phyloP scores from a whole-genome alignment of 1,139 yeast genomes.

The Sugiyamaella sp. region DNA sequence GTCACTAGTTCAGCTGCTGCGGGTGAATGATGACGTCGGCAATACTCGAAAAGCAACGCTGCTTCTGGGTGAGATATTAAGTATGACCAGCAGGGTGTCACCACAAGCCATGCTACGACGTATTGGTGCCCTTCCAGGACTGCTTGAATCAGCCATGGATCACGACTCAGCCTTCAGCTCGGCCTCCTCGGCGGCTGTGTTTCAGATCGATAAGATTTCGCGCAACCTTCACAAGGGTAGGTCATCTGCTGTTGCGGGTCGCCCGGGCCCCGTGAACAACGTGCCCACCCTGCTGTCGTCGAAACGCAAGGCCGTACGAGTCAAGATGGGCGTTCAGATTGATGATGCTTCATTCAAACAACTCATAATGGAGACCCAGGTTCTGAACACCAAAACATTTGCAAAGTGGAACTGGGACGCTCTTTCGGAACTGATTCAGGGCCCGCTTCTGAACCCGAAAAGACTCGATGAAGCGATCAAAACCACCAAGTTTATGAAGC shows the following conservation, averaged over 20 bases:
- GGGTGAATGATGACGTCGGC: constrained; percentile 50
- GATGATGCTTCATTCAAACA: constrained; percentile 74
- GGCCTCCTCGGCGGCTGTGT: constrained; percentile 41
- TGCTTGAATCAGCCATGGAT: constrained; percentile 40
- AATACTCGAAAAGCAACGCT: constrained; percentile 63
- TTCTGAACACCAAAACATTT: constrained; percentile 75
- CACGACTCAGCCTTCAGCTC: constrained; percentile 26
- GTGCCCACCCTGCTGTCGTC: constrained; percentile 22
- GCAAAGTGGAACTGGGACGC: constrained; percentile 88
- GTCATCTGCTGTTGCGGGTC: constrained; percentile 20
- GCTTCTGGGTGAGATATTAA: constrained; percentile 63
- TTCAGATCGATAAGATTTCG: constrained; percentile 52
- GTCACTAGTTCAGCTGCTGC: constrained; percentile 53
- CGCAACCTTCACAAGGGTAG: constrained; percentile 45
- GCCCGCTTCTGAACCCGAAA: constrained; percentile 73
- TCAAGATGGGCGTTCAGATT: constrained; percentile 54
- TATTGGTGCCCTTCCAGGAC: constrained; percentile 39
- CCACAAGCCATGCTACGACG: constrained; percentile 46
- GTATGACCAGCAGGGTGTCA: constrained; percentile 56
- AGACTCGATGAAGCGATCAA: constrained; percentile 77
- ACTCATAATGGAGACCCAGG: constrained; percentile 67
- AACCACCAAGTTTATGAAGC: constrained; percentile 82
- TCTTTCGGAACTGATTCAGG: constrained; percentile 67
- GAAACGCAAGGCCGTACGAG: constrained; percentile 43
- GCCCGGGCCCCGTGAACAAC: constrained; percentile 44